phyloP scores from a whole-genome alignment of 1,139 yeast species.

The Hyphopichia burtonii region DNA sequence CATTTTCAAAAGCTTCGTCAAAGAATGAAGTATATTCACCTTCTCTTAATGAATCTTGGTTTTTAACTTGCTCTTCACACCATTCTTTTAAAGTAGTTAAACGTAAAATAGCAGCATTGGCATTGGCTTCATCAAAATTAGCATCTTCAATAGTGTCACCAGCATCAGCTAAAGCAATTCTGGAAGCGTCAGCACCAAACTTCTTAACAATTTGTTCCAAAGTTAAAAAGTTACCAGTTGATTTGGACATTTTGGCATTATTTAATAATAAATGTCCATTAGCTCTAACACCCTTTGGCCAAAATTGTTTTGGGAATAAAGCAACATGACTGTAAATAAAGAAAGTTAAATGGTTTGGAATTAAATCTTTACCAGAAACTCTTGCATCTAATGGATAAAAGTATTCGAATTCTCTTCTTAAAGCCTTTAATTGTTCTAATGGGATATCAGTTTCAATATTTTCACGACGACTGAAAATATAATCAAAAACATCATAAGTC shows the following conservation, averaged over 20 bases:
- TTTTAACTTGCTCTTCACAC: slow-evolving; percentile 73
- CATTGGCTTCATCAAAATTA: slow-evolving; percentile 93
- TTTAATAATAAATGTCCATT: slow-evolving; percentile 95
- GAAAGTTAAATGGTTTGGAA: slow-evolving; percentile 96
- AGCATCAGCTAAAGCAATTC: slow-evolving; percentile 98
- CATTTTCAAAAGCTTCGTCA: slow-evolving; percentile 89
- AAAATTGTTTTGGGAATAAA: slow-evolving; percentile 79
- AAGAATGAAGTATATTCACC: slow-evolving; percentile 71
- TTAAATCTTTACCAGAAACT: slow-evolving; percentile 93
- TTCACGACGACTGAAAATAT: slow-evolving; percentile 75
- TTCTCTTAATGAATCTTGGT: slow-evolving; percentile 58
- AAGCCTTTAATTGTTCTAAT: slow-evolving; percentile 57
- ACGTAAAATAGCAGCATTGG: slow-evolving; percentile 96
- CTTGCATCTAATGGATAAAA: slow-evolving; percentile 92
- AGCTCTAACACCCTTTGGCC: slow-evolving; percentile 95
- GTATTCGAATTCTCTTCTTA: slow-evolving; percentile 93
- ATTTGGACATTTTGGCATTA: slow-evolving; percentile 96
- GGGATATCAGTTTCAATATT: slow-evolving; percentile 62
- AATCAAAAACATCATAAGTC: slow-evolving; percentile 95
- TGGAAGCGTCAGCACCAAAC: slow-evolving; percentile 96
- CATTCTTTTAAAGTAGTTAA: slow-evolving; percentile 91
- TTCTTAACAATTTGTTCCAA: slow-evolving; percentile 79
- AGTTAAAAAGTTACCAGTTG: slow-evolving; percentile 96
- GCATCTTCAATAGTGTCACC: slow-evolving; percentile 99
- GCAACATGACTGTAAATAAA: slow-evolving; percentile 93